Base-by-base conservation (phyloP, 2,329 filamentous ascomycete species). In the Scedosporium apiospermum region DNA sequence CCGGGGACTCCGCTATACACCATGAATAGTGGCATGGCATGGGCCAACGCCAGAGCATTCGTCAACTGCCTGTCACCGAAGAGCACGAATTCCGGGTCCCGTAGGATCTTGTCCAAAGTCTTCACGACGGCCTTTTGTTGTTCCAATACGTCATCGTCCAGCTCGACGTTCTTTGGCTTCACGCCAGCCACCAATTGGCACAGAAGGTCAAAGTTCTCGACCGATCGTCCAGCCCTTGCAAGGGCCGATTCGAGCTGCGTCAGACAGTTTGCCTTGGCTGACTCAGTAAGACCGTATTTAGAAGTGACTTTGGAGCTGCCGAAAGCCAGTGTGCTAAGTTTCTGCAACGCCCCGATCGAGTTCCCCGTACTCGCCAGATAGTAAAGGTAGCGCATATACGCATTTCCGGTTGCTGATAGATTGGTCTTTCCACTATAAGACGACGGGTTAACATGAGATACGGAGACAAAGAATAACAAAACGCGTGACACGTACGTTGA, bases 1-100 rank as follows among this genome's bases (percentile, higher is more conserved):
- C 98, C 95, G 0, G 89, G 81, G 64, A 96, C 92, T 26, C 91
- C 90, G 69, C 93, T 93, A 76, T 96, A 96, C 7, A 96, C 82
- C 72, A 97, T 91, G 62, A 98, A 80, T 14, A 97, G 84, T 0
- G 91, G 89, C 61, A 97, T 82, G 0, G 91, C 88, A 71, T 96
- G 91, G 1, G 98, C 82, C 42, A 97, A 80, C 21, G 88, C 88
- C 63, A 97, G 82, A 0, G 90, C 89, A 64, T 86, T 85, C 16
- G 78, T 78, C 65, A 73, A 74, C 63, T 72, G 78, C 69, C 71
- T 77, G 66, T 75, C 66, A 66, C 61, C 21, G 14, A 18, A 55
- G n/a, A 41, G 21, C 14, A 16, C 16, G 42, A 38, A n/a, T 38
- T 58, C 14, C 9, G 27, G 30, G 21, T 71, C 66, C 66, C 71